Base-by-base conservation (phyloP, 768 basidiomycete genomes). In the Lactarius pseudohatsudake region DNA sequence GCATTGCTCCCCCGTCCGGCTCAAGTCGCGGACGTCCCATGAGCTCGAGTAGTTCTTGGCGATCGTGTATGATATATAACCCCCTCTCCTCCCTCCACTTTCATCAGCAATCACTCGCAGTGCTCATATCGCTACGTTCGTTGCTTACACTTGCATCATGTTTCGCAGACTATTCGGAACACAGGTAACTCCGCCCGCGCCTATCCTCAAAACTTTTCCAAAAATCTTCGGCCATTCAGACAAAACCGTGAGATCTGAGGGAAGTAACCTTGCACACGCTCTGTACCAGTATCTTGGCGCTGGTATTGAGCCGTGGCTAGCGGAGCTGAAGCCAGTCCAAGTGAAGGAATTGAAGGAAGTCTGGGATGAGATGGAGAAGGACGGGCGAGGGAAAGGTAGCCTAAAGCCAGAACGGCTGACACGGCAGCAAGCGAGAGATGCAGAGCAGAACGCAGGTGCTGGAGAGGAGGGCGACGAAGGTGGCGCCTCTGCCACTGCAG, bases 211-310 rank as follows among this genome's bases (percentile, higher is more conserved):
- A 74, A 77, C 84, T 7, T 77, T 99, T 26, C 91, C 96, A 41
- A 96, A 95, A 79, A 93, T 98, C 58, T 99, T 98, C 64, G 86
- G 87, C 4, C 97, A 99, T 74, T 88, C 86, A 18, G 97, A 99
- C 77, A 98, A 98, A 79, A 90, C 86, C 32, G 97, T 99, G 61
- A 91, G 97, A 66, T 86, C 92, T 1, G 97, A 99, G 78, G 97
- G 96, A 40, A 86, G 86, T 0, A 80, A 82, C 34, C 86, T 99
- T 22, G 82, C 86, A 0, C 87, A 90, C 72, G 78, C 80, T 0
- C 77, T 98, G 8, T 96, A 98, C 80, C 89, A 91, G 65, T 94
- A 87, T 75, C 87, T 98, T 62, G 96, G 77, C 16, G 72, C 86
- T 61, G 88, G 86, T 0, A 89, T 99, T 67, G 89, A 94, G 62